These are phyloP conservation scores for Cyclotella kingstonii DNA, from an alignment of 108 stramenopile species.

Conservation along the genomic window DNA sequence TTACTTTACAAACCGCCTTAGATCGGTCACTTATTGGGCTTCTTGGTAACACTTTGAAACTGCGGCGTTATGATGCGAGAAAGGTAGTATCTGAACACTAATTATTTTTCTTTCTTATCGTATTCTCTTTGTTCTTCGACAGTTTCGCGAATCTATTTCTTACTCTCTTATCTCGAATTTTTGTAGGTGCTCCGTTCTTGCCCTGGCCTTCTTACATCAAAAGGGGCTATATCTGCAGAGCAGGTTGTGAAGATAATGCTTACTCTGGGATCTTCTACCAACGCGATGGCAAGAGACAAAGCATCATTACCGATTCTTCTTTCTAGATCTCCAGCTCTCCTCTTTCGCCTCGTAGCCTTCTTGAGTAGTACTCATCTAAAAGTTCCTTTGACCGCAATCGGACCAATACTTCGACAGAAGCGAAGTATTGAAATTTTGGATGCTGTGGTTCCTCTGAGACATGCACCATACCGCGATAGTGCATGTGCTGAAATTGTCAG, in stretches of 20 bases:
- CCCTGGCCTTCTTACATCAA: conserved; percentile 60
- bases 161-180: neutral
- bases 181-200: conserved; percentile 59
- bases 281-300: conserved; percentile 68
- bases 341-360: conserved; percentile 76
- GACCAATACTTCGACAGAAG: conserved; percentile 59
- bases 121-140: neutral
- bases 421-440: conserved; percentile 58
- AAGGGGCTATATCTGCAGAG: conserved; percentile 60
- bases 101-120: no score
- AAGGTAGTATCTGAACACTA: conserved; percentile 2
- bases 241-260: conserved; percentile 65
- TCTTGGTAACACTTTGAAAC: conserved; percentile 44
- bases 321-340: conserved; percentile 61
- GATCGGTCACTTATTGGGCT: conserved; percentile 47
- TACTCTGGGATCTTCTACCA: conserved; percentile 57
- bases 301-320: conserved; percentile 52
- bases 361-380: conserved; percentile 59
- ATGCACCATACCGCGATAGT: conserved; percentile 1
- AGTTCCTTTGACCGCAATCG: conserved; percentile 58
- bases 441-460: conserved; percentile 57
- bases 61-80: conserved; percentile 73
- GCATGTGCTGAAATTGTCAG: neutral
- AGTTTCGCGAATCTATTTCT: neutral
- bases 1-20: conserved; percentile 55